Evolutionary conservation across 2,329 filamentous ascomycete species (phyloP).

Genomic region (Alternaria metachromatica): DNA sequence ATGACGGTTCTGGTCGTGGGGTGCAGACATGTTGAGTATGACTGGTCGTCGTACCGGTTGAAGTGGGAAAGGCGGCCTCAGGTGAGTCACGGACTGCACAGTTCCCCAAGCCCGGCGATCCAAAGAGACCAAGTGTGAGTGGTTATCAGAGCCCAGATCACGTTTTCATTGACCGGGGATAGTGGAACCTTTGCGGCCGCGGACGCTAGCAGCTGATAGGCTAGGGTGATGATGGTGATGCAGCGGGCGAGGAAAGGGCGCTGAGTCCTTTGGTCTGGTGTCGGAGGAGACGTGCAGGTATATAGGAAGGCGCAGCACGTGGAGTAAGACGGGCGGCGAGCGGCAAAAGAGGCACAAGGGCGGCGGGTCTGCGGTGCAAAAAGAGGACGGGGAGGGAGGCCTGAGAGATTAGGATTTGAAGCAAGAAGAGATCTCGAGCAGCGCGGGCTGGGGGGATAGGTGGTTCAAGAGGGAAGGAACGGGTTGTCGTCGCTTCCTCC

Average conservation of each 20-base stretch:
- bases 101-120: slow-evolving; percentile 32
- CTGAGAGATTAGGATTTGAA: slow-evolving; percentile 36
- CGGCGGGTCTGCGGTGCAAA: slow-evolving; percentile 30
- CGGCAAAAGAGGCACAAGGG: slow-evolving; percentile 32
- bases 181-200: slow-evolving; percentile 14
- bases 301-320: slow-evolving; percentile 46
- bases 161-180: slow-evolving; percentile 32
- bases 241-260: slow-evolving; percentile 37
- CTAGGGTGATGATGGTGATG: slow-evolving; percentile 13
- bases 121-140: slow-evolving; percentile 32
- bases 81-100: slow-evolving; percentile 45
- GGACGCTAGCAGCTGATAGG: slow-evolving; percentile 13
- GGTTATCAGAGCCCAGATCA: slow-evolving; percentile 32
- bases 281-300: slow-evolving; percentile 31
- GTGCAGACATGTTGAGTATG: slow-evolving; percentile 47
- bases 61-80: slow-evolving; percentile 37
- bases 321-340: slow-evolving; percentile 38
- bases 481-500: slow-evolving; percentile 21
- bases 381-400: slow-evolving; percentile 28
- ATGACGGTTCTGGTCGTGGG: slow-evolving; percentile 51
- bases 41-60: slow-evolving; percentile 39
- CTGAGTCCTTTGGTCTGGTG: slow-evolving; percentile 27
- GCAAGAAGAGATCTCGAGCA: slow-evolving; percentile 21
- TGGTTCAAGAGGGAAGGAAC: slow-evolving; percentile 24
- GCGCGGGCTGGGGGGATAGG: slow-evolving; percentile 25